These are phyloP conservation scores for Cyberlindnera samutprakarnensis DNA, from an alignment of 805 yeast species.

Conservation along the genomic window DNA sequence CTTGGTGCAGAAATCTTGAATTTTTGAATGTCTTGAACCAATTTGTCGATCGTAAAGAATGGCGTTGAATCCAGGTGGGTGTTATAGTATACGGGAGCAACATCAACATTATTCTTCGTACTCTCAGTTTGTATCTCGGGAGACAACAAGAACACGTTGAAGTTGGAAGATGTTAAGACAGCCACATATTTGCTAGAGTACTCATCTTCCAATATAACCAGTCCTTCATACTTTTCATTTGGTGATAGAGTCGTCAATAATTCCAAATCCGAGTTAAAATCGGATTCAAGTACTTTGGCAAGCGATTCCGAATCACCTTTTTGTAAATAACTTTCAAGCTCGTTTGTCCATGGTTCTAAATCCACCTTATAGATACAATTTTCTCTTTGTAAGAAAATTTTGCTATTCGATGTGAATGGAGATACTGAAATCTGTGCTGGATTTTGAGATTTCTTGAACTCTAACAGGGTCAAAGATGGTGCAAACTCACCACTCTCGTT, in stretches of 20 bases:
- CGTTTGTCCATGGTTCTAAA: slow-evolving; percentile 1
- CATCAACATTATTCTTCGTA: not conserved
- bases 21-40: slow-evolving; percentile 1
- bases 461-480: slow-evolving; percentile 3
- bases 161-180: slow-evolving; percentile 3
- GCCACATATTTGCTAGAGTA: slow-evolving; percentile 2
- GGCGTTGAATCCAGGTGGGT: not conserved
- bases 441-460: slow-evolving; percentile 6
- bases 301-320: not conserved
- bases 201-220: slow-evolving; percentile 2
- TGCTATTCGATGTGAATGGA: not conserved
- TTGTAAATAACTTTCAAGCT: not conserved
- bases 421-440: slow-evolving; percentile 1
- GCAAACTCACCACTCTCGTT: slow-evolving; percentile 1
- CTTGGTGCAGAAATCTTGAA: slow-evolving; percentile 4
- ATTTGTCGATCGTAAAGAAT: slow-evolving; percentile 7
- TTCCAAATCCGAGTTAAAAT: not conserved
- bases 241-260: slow-evolving; percentile 1
- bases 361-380: slow-evolving; percentile 4
- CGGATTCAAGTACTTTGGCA: not conserved
- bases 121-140: not conserved
- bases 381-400: slow-evolving; percentile 8
- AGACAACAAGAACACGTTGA: slow-evolving; percentile 4
- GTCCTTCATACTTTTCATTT: slow-evolving; percentile 8
- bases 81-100: no score